Conservation (phyloP, 2,329 filamentous ascomycete genomes). For the Venturia carpophila region DNA sequence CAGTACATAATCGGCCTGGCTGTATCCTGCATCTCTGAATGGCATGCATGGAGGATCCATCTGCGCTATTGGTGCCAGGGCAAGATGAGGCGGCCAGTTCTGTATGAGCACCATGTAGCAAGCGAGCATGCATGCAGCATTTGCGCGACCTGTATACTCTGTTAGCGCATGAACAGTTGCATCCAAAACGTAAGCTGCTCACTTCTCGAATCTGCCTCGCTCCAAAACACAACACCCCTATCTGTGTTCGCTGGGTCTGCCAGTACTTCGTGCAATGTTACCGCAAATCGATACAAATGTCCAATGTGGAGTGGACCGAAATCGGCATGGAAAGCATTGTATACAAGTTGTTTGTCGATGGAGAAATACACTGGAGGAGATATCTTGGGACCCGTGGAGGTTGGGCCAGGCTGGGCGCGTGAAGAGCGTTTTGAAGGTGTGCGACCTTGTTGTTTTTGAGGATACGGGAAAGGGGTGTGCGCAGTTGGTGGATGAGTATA, state of each 20-base stretch:
- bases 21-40: constrained; percentile 96
- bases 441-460: constrained; percentile 45
- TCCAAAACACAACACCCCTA: constrained; percentile 91
- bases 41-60: constrained; percentile 97
- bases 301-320: constrained; percentile 97
- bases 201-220: constrained; percentile 84
- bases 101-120: constrained; percentile 99
- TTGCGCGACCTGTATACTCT: constrained; percentile 63
- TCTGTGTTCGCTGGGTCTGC: constrained; percentile 86
- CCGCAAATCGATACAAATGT: constrained; percentile 91
- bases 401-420: constrained; percentile 53
- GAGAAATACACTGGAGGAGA: constrained; percentile 84
- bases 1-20: constrained; percentile 91
- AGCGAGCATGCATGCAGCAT: constrained; percentile 87
- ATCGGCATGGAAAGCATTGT: constrained; percentile 98
- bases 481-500: constrained; percentile 76
- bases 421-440: constrained; percentile 72
- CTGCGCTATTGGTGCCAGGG: constrained; percentile 90
- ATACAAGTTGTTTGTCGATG: constrained; percentile 82
- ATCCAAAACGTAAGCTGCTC: constrained; percentile 34
- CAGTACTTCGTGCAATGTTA: constrained; percentile 90
- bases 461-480: constrained; percentile 81
- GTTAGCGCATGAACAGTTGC: background rate
- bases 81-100: constrained; percentile 92
- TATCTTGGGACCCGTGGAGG: constrained; percentile 45